Evolutionary conservation across 164 flowering plant genomes (phyloP), one percentile per base, ranked within the genome.

Genomic region (Piper longum): DNA sequence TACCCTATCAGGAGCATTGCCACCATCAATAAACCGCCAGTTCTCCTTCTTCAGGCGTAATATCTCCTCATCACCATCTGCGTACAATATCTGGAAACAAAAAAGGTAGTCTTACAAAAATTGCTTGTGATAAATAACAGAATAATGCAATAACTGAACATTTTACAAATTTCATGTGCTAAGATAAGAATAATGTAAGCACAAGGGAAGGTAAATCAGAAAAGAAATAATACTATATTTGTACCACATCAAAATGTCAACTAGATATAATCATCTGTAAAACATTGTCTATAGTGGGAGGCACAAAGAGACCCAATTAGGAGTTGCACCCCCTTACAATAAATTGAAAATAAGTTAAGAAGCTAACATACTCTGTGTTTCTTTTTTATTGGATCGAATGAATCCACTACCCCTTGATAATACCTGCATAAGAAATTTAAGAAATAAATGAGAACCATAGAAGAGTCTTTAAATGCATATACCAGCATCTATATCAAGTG

Each of bases 51-150:
- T 74, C 18, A 92, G 90, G 67, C 67, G 61, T 63, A 92, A 66
- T 42, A 59, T 64, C 71, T 92, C 98, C 64, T 62, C 60, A 67
- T 92, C 98, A 19, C 93, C 96, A 70, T 92, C 98, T 73, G 0
- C 36, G 69, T 92, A 92, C 6, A 66, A 7, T 55, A 91, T 80
- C 98, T 91, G 14, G 63, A 43, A 68, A 17, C 52, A 43, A 54
- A 56, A 55, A 4, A 52, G 63, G 11, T 26, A 8, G 36, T 26
- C 36, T 26, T 26, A 26, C 36, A 26, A 26, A 26, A 26, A 26
- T 0, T 26, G 36, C 36, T 26, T 26, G 36, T 26, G 36, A 26
- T 26, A 0, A 26, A 26, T 26, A 26, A 26, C 36, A 26, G 36
- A 26, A 26, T 1, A 26, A 26, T 26, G 36, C 36, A 26, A 26